Evolutionary conservation across 352 stramenopile species (phyloP).

Genomic region (Globisporangium radiosum): DNA sequence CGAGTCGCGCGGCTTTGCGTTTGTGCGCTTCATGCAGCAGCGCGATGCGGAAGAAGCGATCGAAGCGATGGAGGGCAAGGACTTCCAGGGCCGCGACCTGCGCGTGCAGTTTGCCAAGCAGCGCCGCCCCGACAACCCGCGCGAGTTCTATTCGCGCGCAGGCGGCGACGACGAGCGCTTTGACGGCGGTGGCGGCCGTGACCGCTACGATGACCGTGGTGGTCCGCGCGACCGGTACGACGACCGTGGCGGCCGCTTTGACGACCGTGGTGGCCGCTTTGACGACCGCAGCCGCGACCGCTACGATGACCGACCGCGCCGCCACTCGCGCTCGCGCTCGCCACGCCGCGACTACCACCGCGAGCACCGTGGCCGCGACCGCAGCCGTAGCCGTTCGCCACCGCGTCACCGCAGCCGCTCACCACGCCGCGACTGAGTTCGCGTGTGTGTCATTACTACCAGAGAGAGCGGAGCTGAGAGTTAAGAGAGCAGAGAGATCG

Average conservation of each 20-base stretch:
- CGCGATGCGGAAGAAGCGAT: conserved; percentile 86
- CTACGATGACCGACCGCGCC: conserved; percentile 23
- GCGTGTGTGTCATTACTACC: not conserved
- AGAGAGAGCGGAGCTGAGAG: not conserved
- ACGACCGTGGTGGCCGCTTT: not conserved
- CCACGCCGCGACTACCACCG: conserved; percentile 21
- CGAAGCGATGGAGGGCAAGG: conserved; percentile 59
- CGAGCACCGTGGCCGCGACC: conserved; percentile 13
- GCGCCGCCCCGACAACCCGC: conserved; percentile 66
- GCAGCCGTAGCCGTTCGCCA: conserved; percentile 34
- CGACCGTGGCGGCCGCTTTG: conserved; percentile 16
- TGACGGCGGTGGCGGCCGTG: conserved; percentile 14
- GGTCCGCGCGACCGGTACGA: conserved; percentile 12
- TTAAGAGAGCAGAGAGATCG: too few relatives aligned
- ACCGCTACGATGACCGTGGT: conserved; percentile 16
- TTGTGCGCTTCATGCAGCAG: conserved; percentile 86
- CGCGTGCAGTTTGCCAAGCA: conserved; percentile 77
- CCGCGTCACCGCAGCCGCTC: conserved; percentile 37
- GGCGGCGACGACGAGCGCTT: conserved; percentile 16
- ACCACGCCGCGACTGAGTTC: conserved; percentile 45
- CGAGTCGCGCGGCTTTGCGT: conserved; percentile 79
- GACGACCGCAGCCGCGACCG: conserved; percentile 12
- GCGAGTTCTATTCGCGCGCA: conserved; percentile 56
- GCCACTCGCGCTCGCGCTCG: conserved; percentile 31
- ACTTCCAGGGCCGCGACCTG: conserved; percentile 65